These are phyloP conservation scores for Pachyrhizus erosus DNA, from an alignment of 306 rosid genomes.

Conservation along the genomic window DNA sequence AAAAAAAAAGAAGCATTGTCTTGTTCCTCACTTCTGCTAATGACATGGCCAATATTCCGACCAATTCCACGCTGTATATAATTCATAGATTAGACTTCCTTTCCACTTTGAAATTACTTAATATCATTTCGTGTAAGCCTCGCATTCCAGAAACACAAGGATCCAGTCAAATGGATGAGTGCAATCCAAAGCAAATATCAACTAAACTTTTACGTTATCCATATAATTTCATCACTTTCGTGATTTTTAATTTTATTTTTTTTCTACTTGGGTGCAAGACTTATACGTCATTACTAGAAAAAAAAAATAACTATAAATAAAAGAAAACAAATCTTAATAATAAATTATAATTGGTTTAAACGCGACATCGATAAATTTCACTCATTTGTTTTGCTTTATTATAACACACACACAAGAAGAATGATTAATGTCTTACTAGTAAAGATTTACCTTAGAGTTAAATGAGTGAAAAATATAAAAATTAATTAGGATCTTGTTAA, in stretches of 20 bases:
- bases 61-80: background rate
- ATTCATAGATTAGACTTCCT: background rate
- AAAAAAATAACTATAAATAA: background rate
- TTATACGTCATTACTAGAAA: background rate
- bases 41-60: background rate
- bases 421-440: too few species aligned
- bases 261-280: background rate
- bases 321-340: background rate
- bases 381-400: background rate
- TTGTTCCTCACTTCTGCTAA: background rate
- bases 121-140: background rate
- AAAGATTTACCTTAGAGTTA: too few species aligned
- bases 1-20: background rate
- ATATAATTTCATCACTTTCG: background rate
- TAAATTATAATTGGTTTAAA: background rate
- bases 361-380: background rate
- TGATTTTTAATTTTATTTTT: background rate
- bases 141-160: background rate
- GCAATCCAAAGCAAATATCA: background rate
- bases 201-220: background rate
- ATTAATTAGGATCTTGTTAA: background rate
- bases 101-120: background rate
- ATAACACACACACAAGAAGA: background rate
- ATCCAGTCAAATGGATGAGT: conserved; percentile 34
- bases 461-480: too few species aligned